Conservation (phyloP, 805 yeast species). For the Suhomyces kilbournensis region DNA sequence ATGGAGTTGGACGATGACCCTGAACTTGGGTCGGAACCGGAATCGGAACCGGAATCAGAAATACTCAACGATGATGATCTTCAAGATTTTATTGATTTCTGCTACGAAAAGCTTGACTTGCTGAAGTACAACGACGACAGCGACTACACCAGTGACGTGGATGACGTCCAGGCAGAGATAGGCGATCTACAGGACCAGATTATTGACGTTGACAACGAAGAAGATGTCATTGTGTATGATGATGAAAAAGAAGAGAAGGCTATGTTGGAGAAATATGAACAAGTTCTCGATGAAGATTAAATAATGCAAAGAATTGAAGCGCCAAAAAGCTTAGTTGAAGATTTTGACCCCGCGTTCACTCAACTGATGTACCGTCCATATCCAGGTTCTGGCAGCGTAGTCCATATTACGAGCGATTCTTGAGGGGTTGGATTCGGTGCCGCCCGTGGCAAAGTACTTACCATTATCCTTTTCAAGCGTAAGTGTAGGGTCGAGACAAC, state of each 20-base stretch:
- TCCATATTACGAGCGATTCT: constrained; percentile 52
- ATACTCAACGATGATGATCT: constrained; percentile 2
- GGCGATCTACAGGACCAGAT: constrained; percentile 2
- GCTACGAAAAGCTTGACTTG: constrained; percentile 3
- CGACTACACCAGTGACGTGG: constrained; percentile 1
- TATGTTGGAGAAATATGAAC: constrained; percentile 2
- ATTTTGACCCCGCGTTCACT: constrained; percentile 43
- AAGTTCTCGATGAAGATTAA: neutral
- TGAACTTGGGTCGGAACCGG: neutral
- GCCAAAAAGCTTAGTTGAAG: constrained; percentile 12
- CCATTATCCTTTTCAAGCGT: constrained; percentile 61
- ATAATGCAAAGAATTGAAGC: neutral
- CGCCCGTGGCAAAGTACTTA: constrained; percentile 61
- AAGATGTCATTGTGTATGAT: constrained; percentile 10
- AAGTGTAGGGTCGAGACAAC: constrained; percentile 55
- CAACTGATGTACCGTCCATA: constrained; percentile 68
- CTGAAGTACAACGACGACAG: constrained; percentile 12
- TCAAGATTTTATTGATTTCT: constrained; percentile 10
- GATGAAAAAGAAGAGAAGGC: constrained; percentile 7
- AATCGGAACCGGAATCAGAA: neutral
- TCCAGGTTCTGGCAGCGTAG: constrained; percentile 70
- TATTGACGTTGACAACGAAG: constrained; percentile 12
- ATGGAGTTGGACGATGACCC: neutral
- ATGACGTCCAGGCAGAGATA: constrained; percentile 2
- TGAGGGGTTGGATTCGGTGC: constrained; percentile 55